Percentiles rank a stretch among this genome's conserved stretches.
Conservation (phyloP, 2,329 filamentous ascomycete genomes). For the Coccinonectria pachysandricola region DNA sequence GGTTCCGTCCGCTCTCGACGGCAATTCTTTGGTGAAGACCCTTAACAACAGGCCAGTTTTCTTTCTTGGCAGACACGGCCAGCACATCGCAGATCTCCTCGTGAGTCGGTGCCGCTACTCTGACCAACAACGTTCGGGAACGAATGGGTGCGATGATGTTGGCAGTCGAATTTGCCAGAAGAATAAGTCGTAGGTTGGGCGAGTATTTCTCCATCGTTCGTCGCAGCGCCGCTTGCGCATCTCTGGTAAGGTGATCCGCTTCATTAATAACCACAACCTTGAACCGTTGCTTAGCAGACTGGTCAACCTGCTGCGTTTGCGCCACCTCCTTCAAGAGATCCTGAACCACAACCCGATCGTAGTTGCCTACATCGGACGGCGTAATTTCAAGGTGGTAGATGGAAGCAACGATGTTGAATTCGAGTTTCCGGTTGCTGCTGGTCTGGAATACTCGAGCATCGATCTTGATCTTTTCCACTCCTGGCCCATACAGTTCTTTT, state of each 20-base stretch:
- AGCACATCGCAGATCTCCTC: slow-evolving; percentile 75
- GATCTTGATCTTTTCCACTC: slow-evolving; percentile 99
- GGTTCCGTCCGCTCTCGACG: slow-evolving; percentile 78
- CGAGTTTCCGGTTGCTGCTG: slow-evolving; percentile 88
- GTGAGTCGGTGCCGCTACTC: slow-evolving; percentile 82
- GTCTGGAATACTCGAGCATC: slow-evolving; percentile 96
- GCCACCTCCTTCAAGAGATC: slow-evolving; percentile 95
- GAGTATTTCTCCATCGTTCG: slow-evolving; percentile 99
- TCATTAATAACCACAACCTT: slow-evolving; percentile 99
- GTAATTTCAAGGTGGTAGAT: slow-evolving; percentile 98
- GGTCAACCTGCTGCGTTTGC: slow-evolving; percentile 97
- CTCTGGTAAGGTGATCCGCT: slow-evolving; percentile 84
- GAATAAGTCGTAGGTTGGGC: slow-evolving; percentile 81
- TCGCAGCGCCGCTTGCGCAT: slow-evolving; percentile 89
- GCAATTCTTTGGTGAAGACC: slow-evolving; percentile 78
- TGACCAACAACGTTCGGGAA: slow-evolving; percentile 79
- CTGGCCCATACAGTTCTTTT: slow-evolving; percentile 88
- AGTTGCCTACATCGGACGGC: slow-evolving; percentile 90
- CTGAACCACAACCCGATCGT: slow-evolving; percentile 91
- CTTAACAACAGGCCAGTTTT: slow-evolving; percentile 69
- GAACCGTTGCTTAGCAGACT: slow-evolving; percentile 81
- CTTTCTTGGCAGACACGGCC: slow-evolving; percentile 59
- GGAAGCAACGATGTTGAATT: slow-evolving; percentile 97
- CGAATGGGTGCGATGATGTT: slow-evolving; percentile 99
- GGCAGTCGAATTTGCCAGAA: slow-evolving; percentile 90